Evolutionary conservation across 768 basidiomycete species (phyloP).

Genomic region (Mycena crocata): DNA sequence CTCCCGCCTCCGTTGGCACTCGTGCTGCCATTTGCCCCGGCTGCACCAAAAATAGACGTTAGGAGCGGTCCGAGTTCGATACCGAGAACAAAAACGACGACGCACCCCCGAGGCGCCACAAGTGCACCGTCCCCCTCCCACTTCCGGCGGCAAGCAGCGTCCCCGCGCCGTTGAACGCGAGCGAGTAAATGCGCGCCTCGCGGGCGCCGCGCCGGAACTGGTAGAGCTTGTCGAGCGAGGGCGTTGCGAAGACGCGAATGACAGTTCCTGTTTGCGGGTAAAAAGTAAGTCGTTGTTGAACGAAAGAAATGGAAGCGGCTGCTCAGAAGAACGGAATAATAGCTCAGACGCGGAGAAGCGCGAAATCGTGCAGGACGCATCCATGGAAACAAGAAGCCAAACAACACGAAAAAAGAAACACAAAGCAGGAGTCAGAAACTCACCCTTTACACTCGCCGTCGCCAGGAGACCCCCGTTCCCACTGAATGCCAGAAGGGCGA

Average conservation of each 20-base stretch:
- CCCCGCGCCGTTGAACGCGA: slow-evolving; percentile 84
- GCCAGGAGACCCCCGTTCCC: slow-evolving; percentile 90
- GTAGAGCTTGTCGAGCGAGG: slow-evolving; percentile 92
- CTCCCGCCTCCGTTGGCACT: slow-evolving; percentile 19
- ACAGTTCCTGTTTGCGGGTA: slow-evolving; percentile 82
- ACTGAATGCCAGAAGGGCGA: slow-evolving; percentile 90
- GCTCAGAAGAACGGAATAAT: no score
- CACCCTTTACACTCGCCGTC: slow-evolving; percentile 62
- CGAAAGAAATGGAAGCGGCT: neutral
- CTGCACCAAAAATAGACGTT: no score
- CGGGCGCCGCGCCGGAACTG: slow-evolving; percentile 94
- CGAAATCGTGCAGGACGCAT: neutral
- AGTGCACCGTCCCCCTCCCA: slow-evolving; percentile 95
- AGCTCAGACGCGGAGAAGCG: neutral
- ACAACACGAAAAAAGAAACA: no score
- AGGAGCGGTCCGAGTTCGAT: neutral
- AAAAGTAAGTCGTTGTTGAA: slow-evolving; percentile 58
- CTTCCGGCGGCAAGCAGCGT: slow-evolving; percentile 90
- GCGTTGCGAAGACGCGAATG: slow-evolving; percentile 93
- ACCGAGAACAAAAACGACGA: neutral
- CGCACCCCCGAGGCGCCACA: slow-evolving; percentile 54
- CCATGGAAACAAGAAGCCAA: neutral
- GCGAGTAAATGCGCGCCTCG: slow-evolving; percentile 85
- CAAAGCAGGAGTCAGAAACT: slow-evolving; percentile 1
- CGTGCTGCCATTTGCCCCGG: neutral